Percentiles rank a stretch among this genome's conserved stretches.
These are phyloP conservation scores for Rhodotorula paludigena DNA, from an alignment of 768 basidiomycete genomes.

Conservation along the genomic window DNA sequence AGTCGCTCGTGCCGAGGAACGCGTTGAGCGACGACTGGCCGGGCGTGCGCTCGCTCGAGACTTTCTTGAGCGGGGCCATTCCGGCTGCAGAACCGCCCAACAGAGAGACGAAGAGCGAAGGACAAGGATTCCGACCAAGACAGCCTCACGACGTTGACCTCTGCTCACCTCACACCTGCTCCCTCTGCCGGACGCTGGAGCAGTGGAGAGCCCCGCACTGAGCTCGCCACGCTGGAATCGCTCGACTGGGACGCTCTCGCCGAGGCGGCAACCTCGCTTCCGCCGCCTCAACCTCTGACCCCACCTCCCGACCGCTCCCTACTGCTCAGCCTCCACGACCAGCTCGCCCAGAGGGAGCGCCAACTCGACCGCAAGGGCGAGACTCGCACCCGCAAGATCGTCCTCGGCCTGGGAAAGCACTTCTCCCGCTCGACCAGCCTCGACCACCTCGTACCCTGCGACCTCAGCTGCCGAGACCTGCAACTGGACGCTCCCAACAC, in stretches of 20 bases:
- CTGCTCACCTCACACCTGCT: too few species aligned
- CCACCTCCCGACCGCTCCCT: not conserved
- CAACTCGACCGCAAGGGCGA: not conserved
- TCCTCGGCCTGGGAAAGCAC: slow-evolving; percentile 4
- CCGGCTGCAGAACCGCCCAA: too few species aligned
- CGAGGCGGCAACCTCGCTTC: not conserved
- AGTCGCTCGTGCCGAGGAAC: slow-evolving; percentile 14
- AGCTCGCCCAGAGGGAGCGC: not conserved
- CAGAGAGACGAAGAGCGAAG: not conserved
- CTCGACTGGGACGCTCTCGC: slow-evolving; percentile 4
- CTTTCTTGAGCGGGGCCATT: not conserved
- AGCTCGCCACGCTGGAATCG: too few species aligned
- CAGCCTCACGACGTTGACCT: too few species aligned
- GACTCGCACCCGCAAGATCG: slow-evolving; percentile 3
- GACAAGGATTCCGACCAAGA: not conserved
- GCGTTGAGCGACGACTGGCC: slow-evolving; percentile 16
- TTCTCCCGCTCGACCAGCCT: not conserved
- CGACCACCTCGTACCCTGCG: not conserved
- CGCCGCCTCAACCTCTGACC: not conserved
- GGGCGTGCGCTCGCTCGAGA: not conserved
- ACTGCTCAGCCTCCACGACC: slow-evolving; percentile 1
- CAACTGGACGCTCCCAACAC: not conserved
- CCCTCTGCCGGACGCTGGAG: too few species aligned
- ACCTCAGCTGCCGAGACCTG: not conserved
- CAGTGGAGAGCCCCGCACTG: not conserved